Conservation (phyloP, 192 early-diverging fungal species). For the Umbelopsis sp. region DNA sequence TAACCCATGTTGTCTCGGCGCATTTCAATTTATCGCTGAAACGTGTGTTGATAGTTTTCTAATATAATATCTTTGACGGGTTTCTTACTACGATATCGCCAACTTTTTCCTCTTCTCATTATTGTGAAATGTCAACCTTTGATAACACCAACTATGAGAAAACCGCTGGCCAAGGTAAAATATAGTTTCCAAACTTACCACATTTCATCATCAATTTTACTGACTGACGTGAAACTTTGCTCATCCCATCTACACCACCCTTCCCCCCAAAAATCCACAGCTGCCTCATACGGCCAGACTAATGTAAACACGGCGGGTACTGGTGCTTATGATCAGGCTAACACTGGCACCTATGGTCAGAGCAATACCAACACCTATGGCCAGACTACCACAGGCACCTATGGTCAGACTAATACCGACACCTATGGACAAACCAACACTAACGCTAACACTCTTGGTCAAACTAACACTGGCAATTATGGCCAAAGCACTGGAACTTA, state of each 20-base stretch:
- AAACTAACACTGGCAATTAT: too few species aligned
- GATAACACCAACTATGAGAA: background rate
- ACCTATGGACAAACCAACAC: background rate
- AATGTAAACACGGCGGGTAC: background rate
- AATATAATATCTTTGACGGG: too few species aligned
- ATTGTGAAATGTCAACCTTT: background rate
- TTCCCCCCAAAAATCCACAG: background rate
- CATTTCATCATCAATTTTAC: too few species aligned
- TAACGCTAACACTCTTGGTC: too few species aligned
- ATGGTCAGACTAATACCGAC: background rate
- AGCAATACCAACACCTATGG: background rate
- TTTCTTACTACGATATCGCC: background rate
- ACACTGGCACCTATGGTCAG: background rate
- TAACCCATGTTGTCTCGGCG: too few species aligned
- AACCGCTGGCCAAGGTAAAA: background rate
- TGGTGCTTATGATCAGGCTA: background rate
- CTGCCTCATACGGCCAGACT: background rate
- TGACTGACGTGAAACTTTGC: too few species aligned
- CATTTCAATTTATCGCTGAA: too few species aligned
- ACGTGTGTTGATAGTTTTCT: too few species aligned
- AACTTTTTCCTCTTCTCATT: background rate
- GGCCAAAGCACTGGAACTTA: background rate
- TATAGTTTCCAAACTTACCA: background rate
- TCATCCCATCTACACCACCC: too few species aligned
- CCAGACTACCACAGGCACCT: background rate